Conservation (phyloP, 2,329 filamentous ascomycete species). For the Rutstroemia sp. region DNA sequence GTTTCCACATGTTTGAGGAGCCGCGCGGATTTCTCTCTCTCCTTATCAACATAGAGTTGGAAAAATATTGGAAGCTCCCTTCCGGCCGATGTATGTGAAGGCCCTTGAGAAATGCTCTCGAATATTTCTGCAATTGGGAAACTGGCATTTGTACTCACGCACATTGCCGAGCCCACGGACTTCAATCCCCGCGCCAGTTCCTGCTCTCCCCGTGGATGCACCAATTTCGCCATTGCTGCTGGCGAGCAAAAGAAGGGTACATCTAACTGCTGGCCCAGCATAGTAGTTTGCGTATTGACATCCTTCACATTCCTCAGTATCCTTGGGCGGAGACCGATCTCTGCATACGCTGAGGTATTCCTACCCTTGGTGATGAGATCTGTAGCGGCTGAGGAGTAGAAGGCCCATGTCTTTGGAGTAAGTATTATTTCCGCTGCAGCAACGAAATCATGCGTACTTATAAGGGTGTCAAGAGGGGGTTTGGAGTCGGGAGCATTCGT, state of each 20-base stretch:
- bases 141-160: conserved; percentile 52
- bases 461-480: conserved; percentile 42
- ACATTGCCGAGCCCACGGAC: conserved; percentile 46
- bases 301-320: conserved; percentile 48
- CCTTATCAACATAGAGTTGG: conserved; percentile 55
- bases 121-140: conserved; percentile 49
- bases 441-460: conserved; percentile 55
- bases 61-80: conserved; percentile 37
- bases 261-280: conserved; percentile 45
- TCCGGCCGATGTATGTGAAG: conserved; percentile 16
- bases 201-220: conserved; percentile 57
- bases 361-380: conserved; percentile 57
- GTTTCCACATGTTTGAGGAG: conserved; percentile 40
- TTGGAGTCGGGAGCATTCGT: conserved; percentile 17
- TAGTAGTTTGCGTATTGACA: conserved; percentile 43
- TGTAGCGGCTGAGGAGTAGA: conserved; percentile 59
- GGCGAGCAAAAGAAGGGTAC: conserved; percentile 58
- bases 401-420: conserved; percentile 60
- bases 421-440: conserved; percentile 46
- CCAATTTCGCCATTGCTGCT: conserved; percentile 55
- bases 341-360: conserved; percentile 47
- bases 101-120: conserved; percentile 20
- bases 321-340: conserved; percentile 52
- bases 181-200: conserved; percentile 47
- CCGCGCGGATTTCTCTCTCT: conserved; percentile 42